Conservation (phyloP, 495 filamentous ascomycete species). For the Daldinia childiae region DNA sequence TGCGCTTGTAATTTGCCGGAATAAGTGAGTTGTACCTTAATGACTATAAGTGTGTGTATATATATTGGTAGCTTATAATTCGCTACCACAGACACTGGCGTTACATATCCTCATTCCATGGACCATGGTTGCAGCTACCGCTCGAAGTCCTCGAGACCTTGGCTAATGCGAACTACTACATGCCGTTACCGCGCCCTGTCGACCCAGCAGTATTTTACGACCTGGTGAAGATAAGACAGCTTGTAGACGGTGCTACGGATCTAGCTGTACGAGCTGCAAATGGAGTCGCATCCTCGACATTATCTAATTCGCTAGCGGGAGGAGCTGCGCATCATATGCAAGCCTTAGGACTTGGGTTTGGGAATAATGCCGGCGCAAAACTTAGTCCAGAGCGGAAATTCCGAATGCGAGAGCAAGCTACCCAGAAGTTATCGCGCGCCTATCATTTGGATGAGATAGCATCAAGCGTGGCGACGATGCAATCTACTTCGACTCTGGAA, state of each 20-base stretch:
- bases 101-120: conserved; percentile 85
- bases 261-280: conserved; percentile 79
- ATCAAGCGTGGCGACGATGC: conserved; percentile 83
- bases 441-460: conserved; percentile 84
- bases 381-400: conserved; percentile 77
- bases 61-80: conserved; percentile 23
- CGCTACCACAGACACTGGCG: conserved; percentile 71
- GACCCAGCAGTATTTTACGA: conserved; percentile 85
- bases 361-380: conserved; percentile 66
- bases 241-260: conserved; percentile 79
- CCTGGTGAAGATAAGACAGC: conserved; percentile 77
- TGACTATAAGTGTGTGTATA: background rate
- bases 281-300: conserved; percentile 69
- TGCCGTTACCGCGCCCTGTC: conserved; percentile 76
- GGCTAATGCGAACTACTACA: conserved; percentile 79
- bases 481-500: conserved; percentile 78
- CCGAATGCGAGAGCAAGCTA: conserved; percentile 78
- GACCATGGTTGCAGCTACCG: conserved; percentile 87
- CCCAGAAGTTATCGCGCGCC: conserved; percentile 76
- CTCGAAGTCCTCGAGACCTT: conserved; percentile 80
- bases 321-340: conserved; percentile 63
- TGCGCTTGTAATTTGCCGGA: conserved; percentile 74
- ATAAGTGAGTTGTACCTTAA: conserved; percentile 64
- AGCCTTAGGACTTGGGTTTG: conserved; percentile 69
- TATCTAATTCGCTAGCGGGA: conserved; percentile 61